Conservation (phyloP, 2,329 filamentous ascomycete genomes). For the Alternaria sp. region DNA sequence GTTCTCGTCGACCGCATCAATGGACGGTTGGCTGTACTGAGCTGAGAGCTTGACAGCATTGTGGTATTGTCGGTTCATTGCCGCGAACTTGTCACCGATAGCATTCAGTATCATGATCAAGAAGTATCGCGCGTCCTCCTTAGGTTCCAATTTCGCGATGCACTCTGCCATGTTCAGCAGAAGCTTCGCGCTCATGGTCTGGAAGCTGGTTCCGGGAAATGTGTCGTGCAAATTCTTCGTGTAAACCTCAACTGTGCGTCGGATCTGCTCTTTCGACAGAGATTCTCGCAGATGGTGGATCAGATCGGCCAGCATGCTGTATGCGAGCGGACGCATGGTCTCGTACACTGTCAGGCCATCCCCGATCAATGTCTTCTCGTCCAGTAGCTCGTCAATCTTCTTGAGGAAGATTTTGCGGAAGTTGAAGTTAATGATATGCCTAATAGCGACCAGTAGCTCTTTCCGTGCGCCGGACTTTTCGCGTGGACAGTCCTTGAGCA, state of each 20-base stretch:
- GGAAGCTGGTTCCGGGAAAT: slow-evolving; percentile 96
- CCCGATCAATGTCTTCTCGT: slow-evolving; percentile 91
- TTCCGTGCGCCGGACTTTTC: slow-evolving; percentile 95
- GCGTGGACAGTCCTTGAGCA: slow-evolving; percentile 91
- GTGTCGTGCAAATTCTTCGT: slow-evolving; percentile 94
- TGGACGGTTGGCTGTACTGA: slow-evolving; percentile 70
- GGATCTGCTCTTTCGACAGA: slow-evolving; percentile 88
- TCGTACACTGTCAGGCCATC: slow-evolving; percentile 97
- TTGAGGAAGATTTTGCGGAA: slow-evolving; percentile 92
- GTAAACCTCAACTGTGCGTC: slow-evolving; percentile 95
- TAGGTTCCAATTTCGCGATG: slow-evolving; percentile 92
- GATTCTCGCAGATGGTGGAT: slow-evolving; percentile 96
- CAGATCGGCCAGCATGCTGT: slow-evolving; percentile 97
- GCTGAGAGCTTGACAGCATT: slow-evolving; percentile 94
- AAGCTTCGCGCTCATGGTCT: slow-evolving; percentile 98
- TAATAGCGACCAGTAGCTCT: slow-evolving; percentile 92
- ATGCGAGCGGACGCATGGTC: slow-evolving; percentile 92
- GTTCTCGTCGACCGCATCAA: slow-evolving; percentile 72
- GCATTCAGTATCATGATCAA: slow-evolving; percentile 97
- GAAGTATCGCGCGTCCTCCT: slow-evolving; percentile 92
- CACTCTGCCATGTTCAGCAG: slow-evolving; percentile 98
- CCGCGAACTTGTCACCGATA: slow-evolving; percentile 96
- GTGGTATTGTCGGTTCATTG: slow-evolving; percentile 95
- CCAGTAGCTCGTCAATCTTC: slow-evolving; percentile 93
- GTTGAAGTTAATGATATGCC: slow-evolving; percentile 99